Conservation (phyloP, 2,329 filamentous ascomycete genomes). For the Penicillium sp. region DNA sequence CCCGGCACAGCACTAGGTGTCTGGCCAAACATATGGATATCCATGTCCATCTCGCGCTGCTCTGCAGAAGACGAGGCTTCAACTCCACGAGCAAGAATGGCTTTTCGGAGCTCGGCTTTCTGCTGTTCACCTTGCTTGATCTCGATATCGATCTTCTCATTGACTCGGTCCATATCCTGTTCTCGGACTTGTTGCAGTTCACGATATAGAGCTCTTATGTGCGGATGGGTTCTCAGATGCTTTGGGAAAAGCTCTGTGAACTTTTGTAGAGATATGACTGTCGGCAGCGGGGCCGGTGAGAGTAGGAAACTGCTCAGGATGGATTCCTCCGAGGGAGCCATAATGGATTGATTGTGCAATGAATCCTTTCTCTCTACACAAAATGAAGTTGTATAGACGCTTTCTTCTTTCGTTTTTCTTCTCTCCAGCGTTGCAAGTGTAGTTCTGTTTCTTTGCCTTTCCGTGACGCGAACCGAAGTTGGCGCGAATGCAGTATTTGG, state of each 20-base stretch:
- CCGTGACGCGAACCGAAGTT: neutral
- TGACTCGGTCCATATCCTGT: slow-evolving; percentile 65
- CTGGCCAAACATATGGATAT: slow-evolving; percentile 61
- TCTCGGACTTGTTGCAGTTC: slow-evolving; percentile 75
- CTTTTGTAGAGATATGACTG: slow-evolving; percentile 69
- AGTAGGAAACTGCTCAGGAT: slow-evolving; percentile 79
- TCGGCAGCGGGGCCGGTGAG: slow-evolving; percentile 69
- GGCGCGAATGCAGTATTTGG: neutral
- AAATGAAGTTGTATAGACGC: neutral
- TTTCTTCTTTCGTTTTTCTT: neutral
- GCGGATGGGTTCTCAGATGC: slow-evolving; percentile 62
- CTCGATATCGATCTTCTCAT: slow-evolving; percentile 50
- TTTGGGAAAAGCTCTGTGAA: slow-evolving; percentile 77
- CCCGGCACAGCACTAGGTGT: slow-evolving; percentile 38
- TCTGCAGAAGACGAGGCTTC: slow-evolving; percentile 35
- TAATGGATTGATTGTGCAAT: slow-evolving; percentile 36
- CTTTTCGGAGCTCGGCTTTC: slow-evolving; percentile 39
- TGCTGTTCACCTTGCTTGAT: slow-evolving; percentile 37
- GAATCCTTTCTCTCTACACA: neutral
- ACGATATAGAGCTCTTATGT: slow-evolving; percentile 70
- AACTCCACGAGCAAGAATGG: slow-evolving; percentile 32
- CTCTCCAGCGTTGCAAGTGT: neutral
- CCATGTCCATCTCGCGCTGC: slow-evolving; percentile 45
- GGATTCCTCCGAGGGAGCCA: slow-evolving; percentile 71
- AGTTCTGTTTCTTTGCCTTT: neutral